Base-by-base conservation (phyloP, 176 grass and related monocot species). In the Lolium rigidum region DNA sequence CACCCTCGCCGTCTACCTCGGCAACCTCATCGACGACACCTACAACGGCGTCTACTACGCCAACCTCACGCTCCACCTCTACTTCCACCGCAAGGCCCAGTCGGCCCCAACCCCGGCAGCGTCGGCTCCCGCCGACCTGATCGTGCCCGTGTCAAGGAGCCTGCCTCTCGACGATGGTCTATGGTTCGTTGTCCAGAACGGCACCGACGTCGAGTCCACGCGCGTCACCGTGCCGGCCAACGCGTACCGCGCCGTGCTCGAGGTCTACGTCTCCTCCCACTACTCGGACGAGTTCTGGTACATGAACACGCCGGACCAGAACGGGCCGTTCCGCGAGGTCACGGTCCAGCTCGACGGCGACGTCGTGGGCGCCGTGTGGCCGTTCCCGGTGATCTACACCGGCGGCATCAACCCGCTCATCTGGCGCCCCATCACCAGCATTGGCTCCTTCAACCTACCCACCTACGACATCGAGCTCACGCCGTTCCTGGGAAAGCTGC, bases 241-340 rank as follows among this genome's bases (percentile, higher is more conserved):
- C 84, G 79, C 90, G 26, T 96, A 93, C 82, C 94, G 94, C 69
- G 94, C 97, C 4, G 90, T 96, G 2, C 87, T 99, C 5, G 97
- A 99, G 87, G 97, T 96, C 4, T 99, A 96, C 41, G 82, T 99
- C n/a, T 95, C 97, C 9, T 94, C 87, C 9, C 97, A 99, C 90
- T 77, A 88, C 58, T 5, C 43, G 24, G 97, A 99, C 64, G 97
- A 98, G 83, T 99, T 94, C 88, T 99, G 97, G 97, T 99, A 99
- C 86, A 90, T 91, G 82, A 99, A 96, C 86, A 93, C 90, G 49
- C 94, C 97, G 9, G 77, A 94, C 24, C 86, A 93, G 46, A 92
- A 96, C 68, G 97, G 97, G 5, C 86, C 97, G 10, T 99, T 99
- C 82, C 93, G 97, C 17, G 97, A 96, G 88, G 92, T 99, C 67